Evolutionary conservation across 148 eudicot genomes (phyloP).

Genomic region (Polygonum maritimum): DNA sequence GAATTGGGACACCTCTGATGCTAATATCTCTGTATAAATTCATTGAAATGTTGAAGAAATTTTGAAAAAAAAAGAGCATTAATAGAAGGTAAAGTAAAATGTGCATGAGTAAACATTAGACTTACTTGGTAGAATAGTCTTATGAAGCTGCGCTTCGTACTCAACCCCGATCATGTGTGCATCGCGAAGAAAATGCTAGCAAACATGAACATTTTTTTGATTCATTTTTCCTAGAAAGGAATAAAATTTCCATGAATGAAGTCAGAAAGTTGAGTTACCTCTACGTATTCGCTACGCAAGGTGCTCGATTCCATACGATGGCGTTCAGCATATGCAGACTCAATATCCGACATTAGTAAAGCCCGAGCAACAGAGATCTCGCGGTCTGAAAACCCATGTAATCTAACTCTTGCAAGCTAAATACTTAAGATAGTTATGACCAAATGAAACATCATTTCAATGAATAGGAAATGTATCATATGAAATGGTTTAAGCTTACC

Average conservation of each 20-base stretch:
- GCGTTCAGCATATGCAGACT: slow-evolving; percentile 83
- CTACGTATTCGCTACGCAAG: slow-evolving; percentile 70
- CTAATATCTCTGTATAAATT: slow-evolving; percentile 46
- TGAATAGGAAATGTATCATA: not conserved
- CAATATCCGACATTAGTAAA: slow-evolving; percentile 69
- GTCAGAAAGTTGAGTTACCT: slow-evolving; percentile 31
- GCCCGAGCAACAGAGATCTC: slow-evolving; percentile 68
- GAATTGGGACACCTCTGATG: slow-evolving; percentile 55
- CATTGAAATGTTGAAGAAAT: not conserved
- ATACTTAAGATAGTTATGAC: slow-evolving; percentile 3
- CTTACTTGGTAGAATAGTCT: slow-evolving; percentile 78
- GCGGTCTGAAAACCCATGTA: slow-evolving; percentile 84
- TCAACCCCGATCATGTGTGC: slow-evolving; percentile 75
- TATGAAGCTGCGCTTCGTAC: slow-evolving; percentile 72
- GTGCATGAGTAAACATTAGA: slow-evolving; percentile 17
- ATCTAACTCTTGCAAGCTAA: slow-evolving; percentile 78
- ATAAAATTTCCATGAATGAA: slow-evolving; percentile 21
- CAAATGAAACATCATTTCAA: not conserved
- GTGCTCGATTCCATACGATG: slow-evolving; percentile 80
- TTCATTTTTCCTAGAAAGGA: slow-evolving; percentile 45
- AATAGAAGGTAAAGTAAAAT: not conserved
- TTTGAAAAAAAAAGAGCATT: not conserved
- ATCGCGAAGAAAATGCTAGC: slow-evolving; percentile 74
- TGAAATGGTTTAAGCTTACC: slow-evolving; percentile 29
- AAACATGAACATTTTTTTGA: slow-evolving; percentile 49